phyloP scores from a whole-genome alignment of 2,329 filamentous ascomycete genomes.

The Arthrobotrys musiformis region DNA sequence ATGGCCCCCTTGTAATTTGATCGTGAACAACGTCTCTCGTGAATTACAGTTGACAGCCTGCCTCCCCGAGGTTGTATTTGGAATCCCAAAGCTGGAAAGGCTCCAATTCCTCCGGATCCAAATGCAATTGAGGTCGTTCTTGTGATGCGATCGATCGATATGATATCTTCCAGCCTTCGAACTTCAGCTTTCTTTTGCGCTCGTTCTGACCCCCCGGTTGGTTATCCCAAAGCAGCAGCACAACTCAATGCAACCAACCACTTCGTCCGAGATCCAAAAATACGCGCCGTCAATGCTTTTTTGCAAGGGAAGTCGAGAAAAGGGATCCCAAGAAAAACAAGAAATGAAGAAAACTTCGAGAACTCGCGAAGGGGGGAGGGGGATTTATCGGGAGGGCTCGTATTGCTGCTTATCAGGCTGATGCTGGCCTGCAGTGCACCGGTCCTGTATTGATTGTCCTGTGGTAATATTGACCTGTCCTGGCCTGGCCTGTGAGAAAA shows the following conservation, averaged over 20 bases:
- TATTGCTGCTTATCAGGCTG: constrained; percentile 41
- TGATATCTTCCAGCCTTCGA: background rate
- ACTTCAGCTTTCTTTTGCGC: constrained; percentile 5
- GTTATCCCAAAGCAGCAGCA: background rate
- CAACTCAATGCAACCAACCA: constrained; percentile 24
- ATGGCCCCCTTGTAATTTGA: constrained; percentile 10
- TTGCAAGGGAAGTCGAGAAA: background rate
- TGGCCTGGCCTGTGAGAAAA: background rate
- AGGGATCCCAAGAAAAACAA: background rate
- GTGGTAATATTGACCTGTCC: no score
- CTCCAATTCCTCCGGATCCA: constrained; percentile 3
- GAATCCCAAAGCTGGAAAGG: background rate
- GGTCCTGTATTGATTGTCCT: background rate
- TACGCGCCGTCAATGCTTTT: constrained; percentile 20
- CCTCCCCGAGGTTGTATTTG: background rate
- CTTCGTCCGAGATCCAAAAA: background rate
- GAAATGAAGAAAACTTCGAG: constrained; percentile 1
- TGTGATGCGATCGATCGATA: background rate
- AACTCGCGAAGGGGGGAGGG: background rate
- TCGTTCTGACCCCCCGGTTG: background rate
- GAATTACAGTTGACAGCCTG: background rate
- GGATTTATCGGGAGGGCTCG: constrained; percentile 32
- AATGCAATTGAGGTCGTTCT: background rate
- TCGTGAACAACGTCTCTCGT: constrained; percentile 8
- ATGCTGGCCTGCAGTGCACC: constrained; percentile 19